Evolutionary conservation across 768 basidiomycete species (phyloP).

Genomic region (Hypholoma fasciculare): DNA sequence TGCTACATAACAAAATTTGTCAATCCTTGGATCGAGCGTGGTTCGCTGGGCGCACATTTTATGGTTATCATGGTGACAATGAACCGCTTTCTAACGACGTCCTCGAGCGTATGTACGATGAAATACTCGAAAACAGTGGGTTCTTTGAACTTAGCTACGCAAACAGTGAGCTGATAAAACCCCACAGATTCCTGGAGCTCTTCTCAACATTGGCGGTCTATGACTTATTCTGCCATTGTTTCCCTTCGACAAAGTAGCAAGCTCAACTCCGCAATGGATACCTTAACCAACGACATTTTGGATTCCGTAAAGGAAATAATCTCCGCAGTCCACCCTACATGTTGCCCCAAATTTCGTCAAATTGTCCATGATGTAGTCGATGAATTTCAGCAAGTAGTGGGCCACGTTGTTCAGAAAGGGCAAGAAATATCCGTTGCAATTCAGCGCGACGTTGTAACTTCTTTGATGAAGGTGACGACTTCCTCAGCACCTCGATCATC

Average conservation of each 20-base stretch:
- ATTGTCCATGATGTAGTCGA: neutral
- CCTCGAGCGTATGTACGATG: neutral
- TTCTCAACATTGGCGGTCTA: neutral
- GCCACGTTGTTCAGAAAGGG: neutral
- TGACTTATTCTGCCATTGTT: neutral
- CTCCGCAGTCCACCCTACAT: neutral
- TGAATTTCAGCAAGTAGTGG: neutral
- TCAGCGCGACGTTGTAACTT: neutral
- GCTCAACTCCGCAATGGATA: neutral
- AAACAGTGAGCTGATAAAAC: neutral
- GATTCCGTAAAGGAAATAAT: neutral
- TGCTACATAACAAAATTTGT: neutral
- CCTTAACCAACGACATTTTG: neutral
- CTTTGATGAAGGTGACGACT: neutral
- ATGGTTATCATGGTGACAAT: neutral
- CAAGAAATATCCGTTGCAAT: neutral
- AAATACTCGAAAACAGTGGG: neutral
- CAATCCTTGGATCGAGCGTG: neutral
- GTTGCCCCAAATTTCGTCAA: neutral
- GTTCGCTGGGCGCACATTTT: neutral
- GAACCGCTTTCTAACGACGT: neutral
- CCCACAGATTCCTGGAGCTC: neutral
- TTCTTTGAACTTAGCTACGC: neutral
- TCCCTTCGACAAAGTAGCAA: neutral
- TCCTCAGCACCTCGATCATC: neutral